phyloP scores from a whole-genome alignment of 2,329 filamentous ascomycete species.

The Phaeosphaeriaceae sp. region DNA sequence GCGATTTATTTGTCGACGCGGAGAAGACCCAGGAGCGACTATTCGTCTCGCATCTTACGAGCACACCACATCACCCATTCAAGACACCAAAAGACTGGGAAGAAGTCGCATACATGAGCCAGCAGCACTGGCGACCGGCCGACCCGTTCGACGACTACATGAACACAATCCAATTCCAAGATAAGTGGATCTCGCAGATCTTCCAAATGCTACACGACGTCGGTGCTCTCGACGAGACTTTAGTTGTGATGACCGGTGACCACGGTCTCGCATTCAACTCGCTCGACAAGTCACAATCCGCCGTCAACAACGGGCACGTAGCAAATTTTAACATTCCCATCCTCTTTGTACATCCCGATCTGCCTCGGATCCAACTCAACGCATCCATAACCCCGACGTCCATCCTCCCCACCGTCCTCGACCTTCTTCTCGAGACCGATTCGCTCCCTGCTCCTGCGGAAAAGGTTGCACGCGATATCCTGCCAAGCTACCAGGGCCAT shows the following conservation, averaged over 20 bases:
- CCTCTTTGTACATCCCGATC: constrained; percentile 20
- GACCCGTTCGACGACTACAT: constrained; percentile 21
- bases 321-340: constrained; percentile 24
- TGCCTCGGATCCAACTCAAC: constrained; percentile 18
- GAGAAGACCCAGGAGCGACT: constrained; percentile 14
- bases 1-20: constrained; percentile 21
- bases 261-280: constrained; percentile 22
- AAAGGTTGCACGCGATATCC: constrained; percentile 6
- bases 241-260: constrained; percentile 23
- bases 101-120: constrained; percentile 12
- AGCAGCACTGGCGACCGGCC: constrained; percentile 20
- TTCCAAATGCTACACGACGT: constrained; percentile 24
- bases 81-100: constrained; percentile 19
- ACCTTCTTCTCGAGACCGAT: constrained; percentile 17
- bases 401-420: constrained; percentile 21
- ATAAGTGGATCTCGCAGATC: constrained; percentile 22
- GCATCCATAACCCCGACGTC: constrained; percentile 23
- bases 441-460: constrained; percentile 12
- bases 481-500: constrained; percentile 22
- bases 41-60: constrained; percentile 23
- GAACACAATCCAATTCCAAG: constrained; percentile 26
- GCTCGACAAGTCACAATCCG: constrained; percentile 21
- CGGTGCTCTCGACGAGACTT: constrained; percentile 19
- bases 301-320: constrained; percentile 22
- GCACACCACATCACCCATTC: constrained; percentile 24